A percentile compares a stretch with the other conserved stretches of the same genome.
phyloP scores from a whole-genome alignment of 441 rosid species.

The Metrosideros polymorpha region DNA sequence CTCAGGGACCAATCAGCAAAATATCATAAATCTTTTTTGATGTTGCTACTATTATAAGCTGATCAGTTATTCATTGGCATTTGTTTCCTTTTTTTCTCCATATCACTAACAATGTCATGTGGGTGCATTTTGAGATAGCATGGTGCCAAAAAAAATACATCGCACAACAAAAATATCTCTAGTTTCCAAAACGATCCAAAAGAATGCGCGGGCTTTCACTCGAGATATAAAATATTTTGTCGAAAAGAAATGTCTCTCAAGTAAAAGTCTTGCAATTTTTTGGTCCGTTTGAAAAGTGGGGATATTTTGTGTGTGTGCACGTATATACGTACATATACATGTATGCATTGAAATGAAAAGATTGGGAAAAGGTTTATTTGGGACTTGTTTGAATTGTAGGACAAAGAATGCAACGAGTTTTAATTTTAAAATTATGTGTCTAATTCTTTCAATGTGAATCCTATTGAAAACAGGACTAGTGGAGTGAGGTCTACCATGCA shows the following conservation, averaged over 20 bases:
- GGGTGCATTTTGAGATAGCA: background rate
- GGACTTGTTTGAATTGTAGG: background rate
- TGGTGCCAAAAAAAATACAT: background rate
- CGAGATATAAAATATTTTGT: background rate
- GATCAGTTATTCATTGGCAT: background rate
- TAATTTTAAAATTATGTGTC: too few relatives aligned
- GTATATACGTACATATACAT: background rate
- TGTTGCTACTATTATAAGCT: too few relatives aligned
- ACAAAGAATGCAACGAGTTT: background rate
- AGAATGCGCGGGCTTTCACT: background rate
- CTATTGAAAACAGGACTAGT: background rate
- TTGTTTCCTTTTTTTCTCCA: background rate
- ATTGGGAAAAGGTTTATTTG: background rate
- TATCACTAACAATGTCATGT: background rate
- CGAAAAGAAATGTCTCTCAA: fast-evolving
- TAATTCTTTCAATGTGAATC: background rate
- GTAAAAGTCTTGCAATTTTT: background rate
- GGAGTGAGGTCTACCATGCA: background rate
- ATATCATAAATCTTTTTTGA: too few relatives aligned
- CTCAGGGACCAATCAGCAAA: background rate
- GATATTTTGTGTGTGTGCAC: background rate
- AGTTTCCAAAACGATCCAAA: background rate
- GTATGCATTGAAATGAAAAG: background rate
- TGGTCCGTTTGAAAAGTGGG: background rate
- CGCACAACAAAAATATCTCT: too few relatives aligned